These are phyloP conservation scores for Mycena chlorophos DNA, from an alignment of 768 basidiomycete genomes.

Conservation along the genomic window DNA sequence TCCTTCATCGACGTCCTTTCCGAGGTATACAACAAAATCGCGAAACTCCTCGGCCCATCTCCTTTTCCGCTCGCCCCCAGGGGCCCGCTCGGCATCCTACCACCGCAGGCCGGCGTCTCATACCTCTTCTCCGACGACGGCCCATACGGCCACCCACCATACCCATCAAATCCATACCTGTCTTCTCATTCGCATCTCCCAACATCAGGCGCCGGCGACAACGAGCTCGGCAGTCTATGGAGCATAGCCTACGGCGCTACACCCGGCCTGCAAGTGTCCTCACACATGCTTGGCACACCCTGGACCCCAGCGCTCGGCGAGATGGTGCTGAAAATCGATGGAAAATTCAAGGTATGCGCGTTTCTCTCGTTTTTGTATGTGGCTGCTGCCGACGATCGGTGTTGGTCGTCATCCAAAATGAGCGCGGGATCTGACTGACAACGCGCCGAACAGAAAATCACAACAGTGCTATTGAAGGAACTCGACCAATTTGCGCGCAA, in stretches of 20 bases:
- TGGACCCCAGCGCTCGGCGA: constrained; percentile 71
- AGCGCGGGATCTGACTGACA: no score
- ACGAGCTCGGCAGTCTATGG: constrained; percentile 63
- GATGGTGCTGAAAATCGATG: constrained; percentile 76
- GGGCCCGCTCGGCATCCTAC: constrained; percentile 72
- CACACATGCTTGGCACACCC: constrained; percentile 39
- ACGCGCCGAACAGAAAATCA: constrained; percentile 70
- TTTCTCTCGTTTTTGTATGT: no score
- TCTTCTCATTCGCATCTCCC: constrained; percentile 39
- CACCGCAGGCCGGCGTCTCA: constrained; percentile 81
- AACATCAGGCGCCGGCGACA: constrained; percentile 30
- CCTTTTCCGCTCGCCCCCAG: constrained; percentile 72
- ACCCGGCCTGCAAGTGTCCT: constrained; percentile 19
- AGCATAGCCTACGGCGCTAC: constrained; percentile 60
- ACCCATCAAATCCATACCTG: constrained; percentile 25
- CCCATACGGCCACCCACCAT: constrained; percentile 13
- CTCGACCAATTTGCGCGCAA: constrained; percentile 80
- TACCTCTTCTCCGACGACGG: constrained; percentile 65
- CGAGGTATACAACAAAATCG: constrained; percentile 87
- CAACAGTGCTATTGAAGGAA: constrained; percentile 75
- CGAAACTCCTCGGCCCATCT: constrained; percentile 79
- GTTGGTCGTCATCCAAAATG: no score
- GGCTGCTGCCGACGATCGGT: no score
- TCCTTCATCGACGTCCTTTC: constrained; percentile 88
- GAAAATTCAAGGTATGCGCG: constrained; percentile 88